These are phyloP conservation scores for Mortierella sp. DNA, from an alignment of 371 early-diverging fungal species.

Conservation along the genomic window DNA sequence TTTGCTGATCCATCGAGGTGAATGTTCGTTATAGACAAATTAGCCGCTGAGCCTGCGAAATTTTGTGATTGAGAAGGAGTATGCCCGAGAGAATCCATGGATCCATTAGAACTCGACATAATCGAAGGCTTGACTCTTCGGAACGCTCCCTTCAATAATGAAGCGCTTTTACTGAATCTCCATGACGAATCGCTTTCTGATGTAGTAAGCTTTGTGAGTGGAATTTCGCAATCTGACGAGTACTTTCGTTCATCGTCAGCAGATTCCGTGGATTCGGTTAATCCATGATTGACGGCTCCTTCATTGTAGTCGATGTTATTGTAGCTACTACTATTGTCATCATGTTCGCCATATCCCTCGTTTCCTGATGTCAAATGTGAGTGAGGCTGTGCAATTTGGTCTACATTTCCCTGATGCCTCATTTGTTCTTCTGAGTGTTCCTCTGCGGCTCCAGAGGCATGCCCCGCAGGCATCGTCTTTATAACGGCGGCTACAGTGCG, in stretches of 20 bases:
- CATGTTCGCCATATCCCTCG: background rate
- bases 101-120: conserved; percentile 16
- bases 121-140: conserved; percentile 9
- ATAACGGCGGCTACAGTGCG: background rate
- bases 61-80: background rate
- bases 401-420: background rate
- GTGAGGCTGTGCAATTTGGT: no score
- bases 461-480: background rate
- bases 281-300: background rate
- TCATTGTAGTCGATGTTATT: background rate
- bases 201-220: background rate
- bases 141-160: conserved; percentile 29
- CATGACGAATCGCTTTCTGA: conserved; percentile 20
- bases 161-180: conserved; percentile 33
- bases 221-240: background rate
- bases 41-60: background rate
- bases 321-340: background rate
- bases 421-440: background rate
- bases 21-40: conserved; percentile 1
- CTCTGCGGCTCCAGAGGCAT: no score
- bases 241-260: conserved; percentile 1
- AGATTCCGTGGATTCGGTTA: background rate
- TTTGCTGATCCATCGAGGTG: background rate
- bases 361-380: background rate
- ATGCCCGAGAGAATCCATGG: conserved; percentile 10